Evolutionary conservation across 768 basidiomycete genomes (phyloP), one percentile per base, ranked within the genome.

Genomic region (Mrakia hoshinonis): DNA sequence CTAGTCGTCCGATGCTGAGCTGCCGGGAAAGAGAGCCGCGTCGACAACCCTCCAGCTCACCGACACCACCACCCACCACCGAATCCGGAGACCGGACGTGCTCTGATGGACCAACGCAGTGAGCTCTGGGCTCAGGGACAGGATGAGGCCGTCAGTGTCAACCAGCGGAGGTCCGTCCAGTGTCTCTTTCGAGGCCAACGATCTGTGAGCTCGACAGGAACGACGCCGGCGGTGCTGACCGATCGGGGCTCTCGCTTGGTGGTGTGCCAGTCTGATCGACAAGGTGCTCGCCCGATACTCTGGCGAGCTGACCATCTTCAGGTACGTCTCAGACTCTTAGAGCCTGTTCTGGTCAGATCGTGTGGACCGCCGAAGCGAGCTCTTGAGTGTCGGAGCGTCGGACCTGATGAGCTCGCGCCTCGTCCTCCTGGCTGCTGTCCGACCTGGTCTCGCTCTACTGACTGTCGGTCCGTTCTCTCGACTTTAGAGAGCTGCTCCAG

Each of bases 251-350:
- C 46, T 68, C 38, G 55, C 67, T 10, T 85, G 94, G n/a, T n/a
- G n/a, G n/a, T n/a, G n/a, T n/a, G n/a, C n/a, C 24, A 93, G 92
- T n/a, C 82, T 96, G 70, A 95, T 97, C 67, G 94, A 96, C 83
- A 97, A 81, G 76, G 91, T 98, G 29, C 86, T 99, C 26, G 92
- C 95, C 12, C 84, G 95, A 31, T 99, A 99, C 81, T 91, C 89
- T 15, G 94, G 92, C 66, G 93, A 96, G 82, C 91, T 93, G 75
- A 95, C 93, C 5, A 72, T 72, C 63, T 72, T 72, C 36, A 12
- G 70, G 70, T 72, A 12, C 36, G 71, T 55, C n/a, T n/a, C n/a
- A n/a, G n/a, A n/a, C n/a, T n/a, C n/a, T n/a, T n/a, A n/a, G n/a
- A n/a, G n/a, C n/a, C n/a, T n/a, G n/a, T n/a, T n/a, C n/a, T n/a